These are phyloP conservation scores for Camellia sinensis DNA, from an alignment of 148 eudicot genomes.

Conservation along the genomic window DNA sequence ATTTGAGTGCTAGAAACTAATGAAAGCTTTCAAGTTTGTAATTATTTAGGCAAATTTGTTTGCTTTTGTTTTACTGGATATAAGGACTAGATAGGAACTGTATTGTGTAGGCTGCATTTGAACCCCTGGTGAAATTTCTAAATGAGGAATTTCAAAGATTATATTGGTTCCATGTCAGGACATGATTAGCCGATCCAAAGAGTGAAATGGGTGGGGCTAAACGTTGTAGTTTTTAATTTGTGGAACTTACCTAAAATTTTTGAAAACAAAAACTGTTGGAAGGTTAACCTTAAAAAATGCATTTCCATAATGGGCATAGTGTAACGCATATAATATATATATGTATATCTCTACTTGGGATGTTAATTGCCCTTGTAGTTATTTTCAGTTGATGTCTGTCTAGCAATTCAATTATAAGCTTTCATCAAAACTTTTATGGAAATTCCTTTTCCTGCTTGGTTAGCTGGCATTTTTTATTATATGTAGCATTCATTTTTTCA, in stretches of 20 bases:
- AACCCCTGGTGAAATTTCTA: neutral
- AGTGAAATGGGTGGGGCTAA: neutral
- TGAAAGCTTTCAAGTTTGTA: constrained; percentile 4
- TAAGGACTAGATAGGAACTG: neutral
- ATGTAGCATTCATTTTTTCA: neutral
- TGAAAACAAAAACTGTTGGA: neutral
- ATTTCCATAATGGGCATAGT: neutral
- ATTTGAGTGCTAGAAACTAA: neutral
- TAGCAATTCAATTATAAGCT: neutral
- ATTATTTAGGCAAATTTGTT: neutral
- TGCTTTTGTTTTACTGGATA: neutral
- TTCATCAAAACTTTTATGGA: neutral
- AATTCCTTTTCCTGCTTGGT: neutral
- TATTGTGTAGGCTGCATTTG: neutral
- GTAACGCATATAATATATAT: too few species aligned
- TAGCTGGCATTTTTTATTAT: neutral
- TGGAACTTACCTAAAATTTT: neutral
- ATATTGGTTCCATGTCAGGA: neutral
- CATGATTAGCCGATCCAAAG: neutral
- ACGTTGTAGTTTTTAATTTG: neutral
- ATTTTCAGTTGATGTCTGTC: neutral
- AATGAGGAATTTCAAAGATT: neutral
- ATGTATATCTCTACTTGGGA: neutral
- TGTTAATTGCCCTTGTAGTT: neutral
- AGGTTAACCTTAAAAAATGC: neutral